A percentile compares a stretch with the other conserved stretches of the same genome.
Evolutionary conservation across 1,139 yeast species (phyloP).

Genomic region (Taphrina communis): DNA sequence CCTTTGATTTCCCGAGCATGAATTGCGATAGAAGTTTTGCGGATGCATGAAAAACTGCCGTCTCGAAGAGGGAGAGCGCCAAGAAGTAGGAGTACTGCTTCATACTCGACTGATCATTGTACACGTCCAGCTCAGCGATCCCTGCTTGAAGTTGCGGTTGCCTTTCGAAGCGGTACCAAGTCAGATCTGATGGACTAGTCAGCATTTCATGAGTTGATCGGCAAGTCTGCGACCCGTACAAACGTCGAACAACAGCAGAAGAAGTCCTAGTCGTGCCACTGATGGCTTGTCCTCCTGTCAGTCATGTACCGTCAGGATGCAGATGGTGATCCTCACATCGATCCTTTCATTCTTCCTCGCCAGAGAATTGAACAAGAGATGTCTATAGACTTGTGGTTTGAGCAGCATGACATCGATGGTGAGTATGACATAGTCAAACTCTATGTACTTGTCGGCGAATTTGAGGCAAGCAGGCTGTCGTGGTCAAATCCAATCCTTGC

Average conservation of each 20-base stretch:
- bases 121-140: slow-evolving; percentile 43
- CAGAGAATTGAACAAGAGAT: slow-evolving; percentile 77
- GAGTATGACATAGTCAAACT: slow-evolving; percentile 80
- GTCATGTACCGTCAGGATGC: not conserved
- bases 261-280: slow-evolving; percentile 57
- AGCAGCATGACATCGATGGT: slow-evolving; percentile 81
- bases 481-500: not conserved
- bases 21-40: slow-evolving; percentile 57
- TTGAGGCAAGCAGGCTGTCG: slow-evolving; percentile 61
- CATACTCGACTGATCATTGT: slow-evolving; percentile 58
- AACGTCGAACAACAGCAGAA: slow-evolving; percentile 83
- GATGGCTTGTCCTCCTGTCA: slow-evolving; percentile 18
- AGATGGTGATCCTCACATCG: slow-evolving; percentile 5
- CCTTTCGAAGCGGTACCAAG: slow-evolving; percentile 90
- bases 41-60: slow-evolving; percentile 60
- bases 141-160: slow-evolving; percentile 48
- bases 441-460: slow-evolving; percentile 89
- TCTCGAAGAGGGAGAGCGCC: slow-evolving; percentile 65
- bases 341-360: slow-evolving; percentile 48
- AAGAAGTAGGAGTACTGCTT: slow-evolving; percentile 73
- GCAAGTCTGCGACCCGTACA: slow-evolving; percentile 1
- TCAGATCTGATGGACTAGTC: slow-evolving; percentile 60
- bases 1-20: slow-evolving; percentile 52
- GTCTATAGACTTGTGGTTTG: slow-evolving; percentile 89
- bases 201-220: not conserved